Percentiles rank a stretch among this genome's conserved stretches.
phyloP scores from a whole-genome alignment of 2,329 filamentous ascomycete species.

The Allantophomopsis lycopodina region DNA sequence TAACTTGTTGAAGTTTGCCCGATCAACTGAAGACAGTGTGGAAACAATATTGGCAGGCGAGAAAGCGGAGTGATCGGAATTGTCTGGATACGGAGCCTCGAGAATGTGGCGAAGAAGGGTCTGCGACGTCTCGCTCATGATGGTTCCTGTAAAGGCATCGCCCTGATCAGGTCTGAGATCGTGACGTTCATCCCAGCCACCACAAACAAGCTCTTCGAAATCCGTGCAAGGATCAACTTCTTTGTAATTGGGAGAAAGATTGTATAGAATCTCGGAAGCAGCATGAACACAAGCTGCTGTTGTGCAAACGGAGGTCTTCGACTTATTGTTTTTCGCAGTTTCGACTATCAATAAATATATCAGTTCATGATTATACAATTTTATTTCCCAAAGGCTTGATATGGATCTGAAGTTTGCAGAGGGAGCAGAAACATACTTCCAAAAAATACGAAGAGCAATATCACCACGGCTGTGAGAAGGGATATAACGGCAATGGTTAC shows the following conservation, averaged over 20 bases:
- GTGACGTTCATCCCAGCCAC: constrained; percentile 49
- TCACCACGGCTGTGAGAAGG: constrained; percentile 11
- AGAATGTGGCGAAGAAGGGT: constrained; percentile 47
- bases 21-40: constrained; percentile 29
- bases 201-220: constrained; percentile 55
- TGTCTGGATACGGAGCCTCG: constrained; percentile 38
- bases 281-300: constrained; percentile 50
- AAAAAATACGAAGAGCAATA: constrained; percentile 13
- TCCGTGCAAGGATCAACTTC: constrained; percentile 54
- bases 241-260: constrained; percentile 45
- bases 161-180: constrained; percentile 52
- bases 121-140: constrained; percentile 47
- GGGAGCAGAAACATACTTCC: constrained; percentile 6
- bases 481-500: constrained; percentile 11
- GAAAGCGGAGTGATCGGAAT: constrained; percentile 32
- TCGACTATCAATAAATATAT: too few species aligned
- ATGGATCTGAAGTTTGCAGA: constrained; percentile 6
- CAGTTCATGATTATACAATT: too few species aligned
- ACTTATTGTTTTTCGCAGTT: background rate
- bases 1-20: constrained; percentile 53
- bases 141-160: constrained; percentile 42
- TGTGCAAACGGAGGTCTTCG: constrained; percentile 26
- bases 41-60: constrained; percentile 25
- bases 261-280: constrained; percentile 46
- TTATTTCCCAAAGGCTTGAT: background rate